Evolutionary conservation across 108 stramenopile genomes (phyloP).

Genomic region (Skeletonema potamos): DNA sequence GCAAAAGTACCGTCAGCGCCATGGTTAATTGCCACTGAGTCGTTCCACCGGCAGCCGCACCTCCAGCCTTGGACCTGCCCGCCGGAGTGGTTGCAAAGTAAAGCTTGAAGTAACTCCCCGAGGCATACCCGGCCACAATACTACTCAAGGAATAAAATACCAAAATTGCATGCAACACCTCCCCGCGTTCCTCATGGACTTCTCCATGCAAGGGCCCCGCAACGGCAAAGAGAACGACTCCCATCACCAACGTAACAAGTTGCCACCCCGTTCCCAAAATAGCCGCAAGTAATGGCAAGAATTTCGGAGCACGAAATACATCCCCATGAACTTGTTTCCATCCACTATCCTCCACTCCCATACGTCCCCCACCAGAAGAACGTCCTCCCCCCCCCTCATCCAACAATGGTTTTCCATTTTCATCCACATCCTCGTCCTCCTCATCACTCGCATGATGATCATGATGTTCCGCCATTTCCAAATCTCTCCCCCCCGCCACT

Average conservation of each 20-base stretch:
- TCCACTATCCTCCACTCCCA: constrained; percentile 86
- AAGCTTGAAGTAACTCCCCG: constrained; percentile 91
- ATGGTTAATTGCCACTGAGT: constrained; percentile 84
- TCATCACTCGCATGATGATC: not conserved
- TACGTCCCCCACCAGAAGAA: constrained; percentile 24
- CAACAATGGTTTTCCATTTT: constrained; percentile 45
- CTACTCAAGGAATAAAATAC: constrained; percentile 87
- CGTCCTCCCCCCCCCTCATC: constrained; percentile 23
- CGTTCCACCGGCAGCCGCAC: constrained; percentile 20
- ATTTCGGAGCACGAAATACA: constrained; percentile 92
- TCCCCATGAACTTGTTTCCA: constrained; percentile 99
- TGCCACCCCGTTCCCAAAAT: constrained; percentile 96
- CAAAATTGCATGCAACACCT: constrained; percentile 87
- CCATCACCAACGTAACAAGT: constrained; percentile 87
- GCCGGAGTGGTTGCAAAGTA: constrained; percentile 80
- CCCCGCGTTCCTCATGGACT: constrained; percentile 96
- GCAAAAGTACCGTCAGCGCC: constrained; percentile 89
- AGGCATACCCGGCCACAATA: constrained; percentile 88
- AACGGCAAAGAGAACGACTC: constrained; percentile 93
- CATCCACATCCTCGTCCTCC: not conserved
- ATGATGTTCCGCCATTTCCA: not conserved
- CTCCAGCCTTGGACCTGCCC: constrained; percentile 33
- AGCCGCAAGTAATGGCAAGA: constrained; percentile 88
- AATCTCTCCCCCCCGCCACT: not conserved
- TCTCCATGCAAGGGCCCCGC: constrained; percentile 91